Evolutionary conservation across 495 filamentous ascomycete species (phyloP).

Genomic region (Trichoderma erinaceum): DNA sequence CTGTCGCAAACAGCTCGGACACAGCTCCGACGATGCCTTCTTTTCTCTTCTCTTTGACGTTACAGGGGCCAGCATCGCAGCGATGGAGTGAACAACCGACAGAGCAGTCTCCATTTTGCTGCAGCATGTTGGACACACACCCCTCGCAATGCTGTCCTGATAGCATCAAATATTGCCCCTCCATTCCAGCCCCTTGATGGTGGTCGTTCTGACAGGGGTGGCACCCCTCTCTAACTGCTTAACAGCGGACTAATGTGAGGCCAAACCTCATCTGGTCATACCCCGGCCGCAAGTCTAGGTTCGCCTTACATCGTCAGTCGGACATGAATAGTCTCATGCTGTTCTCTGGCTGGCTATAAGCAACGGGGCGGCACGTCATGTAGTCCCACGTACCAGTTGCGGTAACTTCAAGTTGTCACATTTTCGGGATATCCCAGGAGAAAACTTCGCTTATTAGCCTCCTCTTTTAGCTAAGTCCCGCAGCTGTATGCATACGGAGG

Average conservation of each 20-base stretch:
- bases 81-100: not conserved
- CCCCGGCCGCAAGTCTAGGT: not conserved
- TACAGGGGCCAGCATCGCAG: not conserved
- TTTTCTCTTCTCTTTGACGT: not conserved
- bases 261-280: constrained; percentile 1
- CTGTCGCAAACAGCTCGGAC: not conserved
- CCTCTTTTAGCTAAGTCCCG: not conserved
- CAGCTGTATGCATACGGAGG: not conserved
- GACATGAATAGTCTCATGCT: not conserved
- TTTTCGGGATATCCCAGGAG: not conserved
- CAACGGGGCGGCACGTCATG: not conserved
- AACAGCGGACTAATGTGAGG: not conserved
- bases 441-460: not conserved
- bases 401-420: not conserved
- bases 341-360: not conserved
- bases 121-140: not conserved
- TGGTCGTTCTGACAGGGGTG: constrained; percentile 10
- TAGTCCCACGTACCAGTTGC: not conserved
- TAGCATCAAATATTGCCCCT: not conserved
- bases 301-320: not conserved
- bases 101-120: not conserved
- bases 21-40: not conserved
- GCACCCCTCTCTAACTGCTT: not conserved
- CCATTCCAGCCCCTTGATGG: not conserved
- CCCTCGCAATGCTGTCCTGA: not conserved